These are phyloP conservation scores for Taphrina pruni DNA, from an alignment of 1,139 yeast species.

Conservation along the genomic window DNA sequence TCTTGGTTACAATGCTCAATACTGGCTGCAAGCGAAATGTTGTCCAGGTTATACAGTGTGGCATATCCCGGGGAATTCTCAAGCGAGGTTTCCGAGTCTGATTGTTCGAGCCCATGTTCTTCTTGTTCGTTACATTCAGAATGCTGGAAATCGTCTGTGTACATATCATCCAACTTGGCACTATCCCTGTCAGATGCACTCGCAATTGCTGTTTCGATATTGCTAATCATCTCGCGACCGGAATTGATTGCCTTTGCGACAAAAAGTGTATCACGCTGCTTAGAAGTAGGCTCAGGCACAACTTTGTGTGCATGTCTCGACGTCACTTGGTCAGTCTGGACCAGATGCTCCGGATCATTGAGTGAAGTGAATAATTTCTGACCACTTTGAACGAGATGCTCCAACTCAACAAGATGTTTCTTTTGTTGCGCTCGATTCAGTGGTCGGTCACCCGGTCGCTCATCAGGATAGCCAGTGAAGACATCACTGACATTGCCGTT, in stretches of 20 bases:
- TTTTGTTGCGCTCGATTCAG: not conserved
- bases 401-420: slow-evolving; percentile 2
- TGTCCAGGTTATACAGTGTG: slow-evolving; percentile 4
- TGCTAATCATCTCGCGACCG: slow-evolving; percentile 8
- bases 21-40: slow-evolving; percentile 6
- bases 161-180: not conserved
- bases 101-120: not conserved
- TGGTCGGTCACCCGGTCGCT: not conserved
- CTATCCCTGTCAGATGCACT: slow-evolving; percentile 1
- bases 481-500: slow-evolving; percentile 8
- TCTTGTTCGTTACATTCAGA: not conserved
- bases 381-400: slow-evolving; percentile 1
- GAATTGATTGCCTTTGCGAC: slow-evolving; percentile 9
- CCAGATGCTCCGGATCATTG: not conserved
- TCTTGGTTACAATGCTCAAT: not conserved
- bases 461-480: not conserved
- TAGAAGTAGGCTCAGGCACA: not conserved
- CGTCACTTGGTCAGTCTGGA: slow-evolving; percentile 6
- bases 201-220: slow-evolving; percentile 1
- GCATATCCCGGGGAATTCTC: not conserved
- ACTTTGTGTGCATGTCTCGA: not conserved
- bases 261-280: slow-evolving; percentile 5
- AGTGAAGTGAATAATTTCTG: not conserved
- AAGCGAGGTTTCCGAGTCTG: slow-evolving; percentile 2
- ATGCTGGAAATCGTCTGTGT: not conserved